These are phyloP conservation scores for Angophora floribunda DNA, from an alignment of 345 rosid genomes.

Conservation along the genomic window DNA sequence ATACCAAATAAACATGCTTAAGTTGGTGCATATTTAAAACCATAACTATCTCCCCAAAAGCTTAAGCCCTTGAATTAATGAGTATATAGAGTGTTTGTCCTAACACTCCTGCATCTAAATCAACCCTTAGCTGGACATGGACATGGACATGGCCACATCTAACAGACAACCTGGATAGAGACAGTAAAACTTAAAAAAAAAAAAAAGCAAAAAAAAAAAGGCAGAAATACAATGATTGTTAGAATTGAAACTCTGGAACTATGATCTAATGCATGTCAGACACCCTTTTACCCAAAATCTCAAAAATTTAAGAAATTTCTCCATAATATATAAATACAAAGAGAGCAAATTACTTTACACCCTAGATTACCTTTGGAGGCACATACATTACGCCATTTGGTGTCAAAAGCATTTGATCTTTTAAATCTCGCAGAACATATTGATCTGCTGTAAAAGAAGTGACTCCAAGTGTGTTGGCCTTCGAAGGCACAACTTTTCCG, in stretches of 20 bases:
- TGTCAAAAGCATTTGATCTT: slow-evolving; percentile 52
- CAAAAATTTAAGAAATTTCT: background rate
- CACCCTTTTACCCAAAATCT: background rate
- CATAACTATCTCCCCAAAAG: background rate
- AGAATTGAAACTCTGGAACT: background rate
- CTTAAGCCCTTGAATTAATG: background rate
- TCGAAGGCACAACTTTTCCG: slow-evolving; percentile 63
- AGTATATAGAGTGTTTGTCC: background rate
- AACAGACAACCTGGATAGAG: background rate
- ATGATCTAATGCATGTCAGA: background rate
- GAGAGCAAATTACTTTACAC: background rate
- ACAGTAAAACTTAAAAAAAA: background rate
- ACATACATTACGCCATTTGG: slow-evolving; percentile 82
- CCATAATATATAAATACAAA: background rate
- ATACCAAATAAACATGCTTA: background rate
- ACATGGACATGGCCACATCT: background rate
- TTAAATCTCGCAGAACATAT: slow-evolving; percentile 37
- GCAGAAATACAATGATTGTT: background rate
- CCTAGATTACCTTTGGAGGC: slow-evolving; percentile 58
- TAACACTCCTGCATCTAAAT: background rate
- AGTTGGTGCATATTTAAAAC: background rate
- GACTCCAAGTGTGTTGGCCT: slow-evolving; percentile 72
- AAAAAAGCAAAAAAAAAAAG: background rate
- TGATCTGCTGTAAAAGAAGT: slow-evolving; percentile 57
- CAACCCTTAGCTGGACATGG: background rate